Percentiles rank a stretch among this genome's conserved stretches.
These are phyloP conservation scores for Dipodascopsis uninucleata DNA, from an alignment of 805 yeast species.

Conservation along the genomic window DNA sequence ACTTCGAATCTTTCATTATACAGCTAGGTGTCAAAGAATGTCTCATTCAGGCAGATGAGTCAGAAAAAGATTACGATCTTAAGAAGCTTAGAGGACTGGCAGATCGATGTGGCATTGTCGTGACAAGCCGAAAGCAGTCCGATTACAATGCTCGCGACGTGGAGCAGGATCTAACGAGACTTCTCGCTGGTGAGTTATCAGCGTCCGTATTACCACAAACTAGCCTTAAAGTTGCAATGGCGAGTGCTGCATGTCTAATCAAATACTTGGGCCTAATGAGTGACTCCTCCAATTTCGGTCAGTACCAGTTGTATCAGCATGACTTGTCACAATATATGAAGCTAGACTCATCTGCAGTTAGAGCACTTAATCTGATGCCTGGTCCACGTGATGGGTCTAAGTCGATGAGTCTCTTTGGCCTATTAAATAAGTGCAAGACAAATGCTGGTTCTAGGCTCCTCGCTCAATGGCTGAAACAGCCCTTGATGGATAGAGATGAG, in stretches of 20 bases:
- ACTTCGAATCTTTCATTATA: constrained; percentile 77
- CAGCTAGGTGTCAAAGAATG: constrained; percentile 90
- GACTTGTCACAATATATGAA: constrained; percentile 79
- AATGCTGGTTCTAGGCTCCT: constrained; percentile 83
- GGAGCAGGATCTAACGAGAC: constrained; percentile 71
- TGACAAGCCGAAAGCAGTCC: constrained; percentile 54
- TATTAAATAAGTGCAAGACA: constrained; percentile 83
- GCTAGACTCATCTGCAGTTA: constrained; percentile 83
- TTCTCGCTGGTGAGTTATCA: constrained; percentile 48
- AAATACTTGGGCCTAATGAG: constrained; percentile 62
- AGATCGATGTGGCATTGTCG: constrained; percentile 72
- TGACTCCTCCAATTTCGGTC: constrained; percentile 52
- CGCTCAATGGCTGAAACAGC: constrained; percentile 95
- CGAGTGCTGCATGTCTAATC: constrained; percentile 65
- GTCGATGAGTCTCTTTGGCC: constrained; percentile 67
- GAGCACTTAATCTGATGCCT: constrained; percentile 84
- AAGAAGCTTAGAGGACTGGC: constrained; percentile 66
- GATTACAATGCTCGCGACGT: constrained; percentile 64
- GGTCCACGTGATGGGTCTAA: constrained; percentile 45
- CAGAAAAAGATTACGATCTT: constrained; percentile 49
- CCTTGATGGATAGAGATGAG: constrained; percentile 60
- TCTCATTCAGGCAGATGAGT: constrained; percentile 50
- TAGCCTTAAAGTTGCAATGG: constrained; percentile 51
- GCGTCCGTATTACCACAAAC: constrained; percentile 33
- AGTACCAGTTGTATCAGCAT: constrained; percentile 58